Conservation (phyloP, 2,329 filamentous ascomycete genomes). For the Biscogniauxia sp. region DNA sequence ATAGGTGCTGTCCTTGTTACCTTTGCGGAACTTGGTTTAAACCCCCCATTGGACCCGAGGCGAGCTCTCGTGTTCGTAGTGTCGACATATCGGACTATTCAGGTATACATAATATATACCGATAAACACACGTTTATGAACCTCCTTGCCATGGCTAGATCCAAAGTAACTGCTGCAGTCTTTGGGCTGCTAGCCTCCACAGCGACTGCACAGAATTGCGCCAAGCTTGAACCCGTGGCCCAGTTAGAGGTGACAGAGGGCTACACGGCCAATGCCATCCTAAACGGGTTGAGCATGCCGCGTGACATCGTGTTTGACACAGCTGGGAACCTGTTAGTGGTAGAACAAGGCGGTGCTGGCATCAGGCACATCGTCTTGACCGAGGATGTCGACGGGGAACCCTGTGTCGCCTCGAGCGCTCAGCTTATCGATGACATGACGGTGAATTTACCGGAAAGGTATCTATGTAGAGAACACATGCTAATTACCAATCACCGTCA, state of each 20-base stretch:
- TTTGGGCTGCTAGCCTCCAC: slow-evolving; percentile 11
- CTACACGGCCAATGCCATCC: slow-evolving; percentile 18
- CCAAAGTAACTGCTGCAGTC: slow-evolving; percentile 2
- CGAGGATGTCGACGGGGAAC: slow-evolving; percentile 27
- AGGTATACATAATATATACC: no score
- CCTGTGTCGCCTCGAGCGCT: slow-evolving; percentile 30
- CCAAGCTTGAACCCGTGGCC: slow-evolving; percentile 7
- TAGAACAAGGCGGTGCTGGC: slow-evolving; percentile 30
- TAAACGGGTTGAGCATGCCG: slow-evolving; percentile 29
- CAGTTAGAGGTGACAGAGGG: slow-evolving; percentile 14
- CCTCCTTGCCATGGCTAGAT: slow-evolving; percentile 3
- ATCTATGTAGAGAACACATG: background rate
- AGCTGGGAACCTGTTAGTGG: slow-evolving; percentile 37
- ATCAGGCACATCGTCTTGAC: slow-evolving; percentile 35
- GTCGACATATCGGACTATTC: no score
- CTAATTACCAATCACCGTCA: background rate
- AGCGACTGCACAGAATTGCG: slow-evolving; percentile 12
- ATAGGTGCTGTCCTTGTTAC: no score
- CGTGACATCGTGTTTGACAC: slow-evolving; percentile 37
- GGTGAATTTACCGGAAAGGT: slow-evolving; percentile 17
- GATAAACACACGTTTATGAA: no score
- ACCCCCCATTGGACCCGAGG: no score
- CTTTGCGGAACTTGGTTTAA: no score
- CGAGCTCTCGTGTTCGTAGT: no score
- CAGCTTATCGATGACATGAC: slow-evolving; percentile 27